Evolutionary conservation across 164 flowering plant genomes (phyloP), one percentile per base, ranked within the genome.

Genomic region (Magnolia changhungtana): DNA sequence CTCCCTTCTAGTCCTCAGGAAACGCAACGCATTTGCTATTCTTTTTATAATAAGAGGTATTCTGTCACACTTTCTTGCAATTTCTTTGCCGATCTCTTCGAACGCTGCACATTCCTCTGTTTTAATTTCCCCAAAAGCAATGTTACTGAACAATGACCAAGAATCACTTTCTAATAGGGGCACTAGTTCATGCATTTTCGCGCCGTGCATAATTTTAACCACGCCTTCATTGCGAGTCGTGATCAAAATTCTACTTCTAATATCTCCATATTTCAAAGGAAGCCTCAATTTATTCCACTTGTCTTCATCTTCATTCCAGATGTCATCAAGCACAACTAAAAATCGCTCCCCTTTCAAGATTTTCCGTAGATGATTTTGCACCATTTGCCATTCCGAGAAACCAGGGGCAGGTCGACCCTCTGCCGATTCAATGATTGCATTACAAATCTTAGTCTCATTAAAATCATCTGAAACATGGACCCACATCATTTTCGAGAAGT

Each of bases 61-160:
- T 1, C 80, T 69, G 19, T 61, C 10, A 14, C 80, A 78, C 70
- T 73, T 74, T 1, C 65, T 55, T 8, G 66, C 21, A 50, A 78
- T 67, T 68, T 68, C 8, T 37, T 45, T 19, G 14, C 71, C 71
- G 3, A 68, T 37, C 1, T 13, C 51, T 68, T 68, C 50, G 0
- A 37, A 31, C 20, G 37, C 71, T 2, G 27, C 1, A 37, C 71
- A 6, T 18, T 68, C 71, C 11, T 68, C 50, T 29, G 16, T 14
- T 1, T 65, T 13, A 1, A 8, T 65, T 10, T 23, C 68, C 14
- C 23, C 68, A 23, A 65, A 65, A 65, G 71, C 71, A 24, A 45
- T 68, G 8, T 16, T 4, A 16, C 71, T 37, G 20, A 68, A 68
- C 50, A 68, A 37, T 27, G 16, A 14, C 71, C 71, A 68, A 37